Percentiles rank a stretch among this genome's conserved stretches.
Conservation (phyloP, 208 protist species). For the Trichomonas tenax region DNA sequence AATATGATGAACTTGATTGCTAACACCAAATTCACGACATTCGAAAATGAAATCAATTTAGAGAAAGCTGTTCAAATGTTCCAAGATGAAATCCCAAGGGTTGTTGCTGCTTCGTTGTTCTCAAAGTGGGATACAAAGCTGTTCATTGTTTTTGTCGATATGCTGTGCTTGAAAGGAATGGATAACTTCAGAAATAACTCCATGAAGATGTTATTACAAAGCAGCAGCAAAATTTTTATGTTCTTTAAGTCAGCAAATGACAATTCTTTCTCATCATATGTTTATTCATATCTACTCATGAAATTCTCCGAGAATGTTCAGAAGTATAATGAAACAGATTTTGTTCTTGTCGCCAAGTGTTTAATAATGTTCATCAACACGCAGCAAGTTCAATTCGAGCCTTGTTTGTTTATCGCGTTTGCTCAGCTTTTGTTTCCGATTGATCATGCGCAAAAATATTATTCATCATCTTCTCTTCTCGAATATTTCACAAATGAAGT, state of each 20-base stretch:
- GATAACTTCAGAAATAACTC: background rate
- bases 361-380: background rate
- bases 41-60: background rate
- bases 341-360: background rate
- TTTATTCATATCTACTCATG: background rate
- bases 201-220: background rate
- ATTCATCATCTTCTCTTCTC: background rate
- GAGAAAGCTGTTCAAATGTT: background rate
- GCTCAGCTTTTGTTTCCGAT: background rate
- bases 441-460: background rate
- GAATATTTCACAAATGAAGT: background rate
- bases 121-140: background rate
- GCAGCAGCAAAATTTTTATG: background rate
- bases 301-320: background rate
- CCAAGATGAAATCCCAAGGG: background rate
- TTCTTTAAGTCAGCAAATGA: background rate
- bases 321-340: background rate
- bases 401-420: background rate
- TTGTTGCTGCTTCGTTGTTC: background rate
- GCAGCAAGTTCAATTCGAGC: background rate
- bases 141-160: background rate
- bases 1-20: background rate
- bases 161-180: background rate
- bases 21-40: background rate
- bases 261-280: background rate